phyloP scores from a whole-genome alignment of 2,329 filamentous ascomycete species.

The Aspergillus sp. region DNA sequence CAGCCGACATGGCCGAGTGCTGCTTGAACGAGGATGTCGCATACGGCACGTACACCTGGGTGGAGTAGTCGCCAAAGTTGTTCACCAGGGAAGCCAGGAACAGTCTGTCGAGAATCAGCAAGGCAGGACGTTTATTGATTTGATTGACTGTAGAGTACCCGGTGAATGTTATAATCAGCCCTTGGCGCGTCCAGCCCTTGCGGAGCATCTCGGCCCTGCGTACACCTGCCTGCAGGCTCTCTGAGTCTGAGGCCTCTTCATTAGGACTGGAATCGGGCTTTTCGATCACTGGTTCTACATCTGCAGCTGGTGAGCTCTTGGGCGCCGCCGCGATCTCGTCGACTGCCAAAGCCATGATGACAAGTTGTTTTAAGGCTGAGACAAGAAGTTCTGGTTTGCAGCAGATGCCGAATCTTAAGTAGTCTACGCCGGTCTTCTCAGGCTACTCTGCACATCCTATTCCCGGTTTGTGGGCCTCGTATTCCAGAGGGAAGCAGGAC shows the following conservation, averaged over 20 bases:
- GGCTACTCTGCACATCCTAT: no score
- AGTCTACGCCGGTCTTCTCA: no score
- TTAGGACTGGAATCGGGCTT: neutral
- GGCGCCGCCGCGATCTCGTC: neutral
- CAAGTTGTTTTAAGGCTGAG: neutral
- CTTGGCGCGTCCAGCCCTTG: conserved; percentile 20
- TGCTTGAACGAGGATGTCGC: conserved; percentile 25
- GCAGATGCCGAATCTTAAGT: no score
- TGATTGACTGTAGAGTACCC: conserved; percentile 6
- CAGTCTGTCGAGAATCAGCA: conserved; percentile 6
- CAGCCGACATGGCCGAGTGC: conserved; percentile 25
- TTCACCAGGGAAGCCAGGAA: conserved; percentile 21
- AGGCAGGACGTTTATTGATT: neutral
- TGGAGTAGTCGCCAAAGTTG: conserved; percentile 23
- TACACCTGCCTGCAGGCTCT: conserved; percentile 22
- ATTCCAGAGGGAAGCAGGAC: no score
- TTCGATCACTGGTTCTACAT: neutral
- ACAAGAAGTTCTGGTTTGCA: no score
- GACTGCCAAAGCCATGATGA: neutral
- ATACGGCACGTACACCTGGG: conserved; percentile 22
- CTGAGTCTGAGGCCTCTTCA: conserved; percentile 8
- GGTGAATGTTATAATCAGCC: conserved; percentile 18
- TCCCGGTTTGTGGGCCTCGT: no score
- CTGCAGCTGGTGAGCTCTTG: neutral
- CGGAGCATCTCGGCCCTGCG: conserved; percentile 20